Base-by-base conservation (phyloP, 2,329 filamentous ascomycete genomes). In the Penicillium sp. region DNA sequence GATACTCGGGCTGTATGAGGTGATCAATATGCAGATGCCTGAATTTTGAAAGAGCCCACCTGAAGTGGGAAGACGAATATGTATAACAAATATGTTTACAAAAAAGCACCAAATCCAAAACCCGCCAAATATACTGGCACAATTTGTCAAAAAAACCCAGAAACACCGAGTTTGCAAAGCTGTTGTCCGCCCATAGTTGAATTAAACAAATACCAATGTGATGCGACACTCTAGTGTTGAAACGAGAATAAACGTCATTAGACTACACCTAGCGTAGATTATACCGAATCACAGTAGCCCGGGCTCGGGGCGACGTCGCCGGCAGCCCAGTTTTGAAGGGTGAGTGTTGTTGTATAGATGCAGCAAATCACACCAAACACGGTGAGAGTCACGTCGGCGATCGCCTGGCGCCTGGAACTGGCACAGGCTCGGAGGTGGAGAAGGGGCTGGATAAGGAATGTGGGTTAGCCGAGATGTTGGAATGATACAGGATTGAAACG, bases 281-380 rank as follows among this genome's bases (percentile, higher is more conserved):
- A 63, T 20, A 53, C 32, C 39, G 65, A 63, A 63, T 88, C 85
- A 67, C 86, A 89, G 68, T 88, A 88, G 26, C 84, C 84, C 2
- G 84, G 84, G 10, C 78, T 64, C 56, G 80, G 80, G 3, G 72
- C 72, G n/a, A 69, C 65, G 15, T 72, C 71, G 4, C 85, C 84
- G 44, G 78, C 80, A 6, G 89, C 84, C 95, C 94, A 99, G 72
- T 89, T 95, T 68, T 87, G 82, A 41, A 97, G 78, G 0, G 94
- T 99, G 64, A 97, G 78, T 29, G 82, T 80, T 0, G 94, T 97
- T 0, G 94, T 96, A 72, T 99, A 99, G 5, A 84, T 83, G 89
- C 97, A 99, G 62, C 90, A 90, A 15, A 91, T 72, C 46, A 92
- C 75, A 7, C 94, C 94, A 65, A 97, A 91, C 51, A 91, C 76